Evolutionary conservation across 306 rosid species (phyloP), one percentile per base, ranked within the genome.

Genomic region (Prunus mume): DNA sequence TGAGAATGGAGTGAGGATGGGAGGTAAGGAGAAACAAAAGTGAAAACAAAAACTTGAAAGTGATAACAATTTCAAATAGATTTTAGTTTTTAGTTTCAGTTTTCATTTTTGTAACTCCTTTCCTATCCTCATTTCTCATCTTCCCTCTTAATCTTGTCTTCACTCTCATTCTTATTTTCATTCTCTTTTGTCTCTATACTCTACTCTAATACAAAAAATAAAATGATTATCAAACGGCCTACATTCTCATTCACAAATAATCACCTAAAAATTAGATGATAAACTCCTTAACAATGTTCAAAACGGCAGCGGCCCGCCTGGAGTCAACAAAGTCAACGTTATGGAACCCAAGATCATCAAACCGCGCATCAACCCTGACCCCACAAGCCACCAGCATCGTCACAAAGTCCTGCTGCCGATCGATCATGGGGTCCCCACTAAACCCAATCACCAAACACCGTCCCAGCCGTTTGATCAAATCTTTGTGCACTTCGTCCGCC

Each of bases 301-400:
- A 8, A 79, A 81, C 80, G 0, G 80, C 89, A 15, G n/a, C 73
- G 28, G 85, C 85, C 14, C 89, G 77, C 0, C 71, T 41, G 6
- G 80, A 32, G 73, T 92, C 93, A 2, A 85, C 86, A 46, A 92
- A 65, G 56, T 92, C 91, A 81, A 90, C 77, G 43, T 80, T 78
- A 14, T 90, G 97, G 72, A 90, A 92, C 73, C 93, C 97, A 6
- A 77, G 20, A 3, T 65, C 87, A 70, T 85, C 93, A 77, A 92
- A 92, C 46, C 76, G 38, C 0, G 96, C 91, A 11, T 85, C 84
- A 10, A 92, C 91, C 3, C 79, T 88, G 30, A 82, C 93, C 58
- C 97, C 96, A 72, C 79, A 51, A 20, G 76, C 75, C 2, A 43
- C 88, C 83, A 93, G 65, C 93, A 93, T 62, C 2, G 83, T 86